phyloP scores from a whole-genome alignment of 768 basidiomycete species.

The Rubroboletus pulcherrimus region DNA sequence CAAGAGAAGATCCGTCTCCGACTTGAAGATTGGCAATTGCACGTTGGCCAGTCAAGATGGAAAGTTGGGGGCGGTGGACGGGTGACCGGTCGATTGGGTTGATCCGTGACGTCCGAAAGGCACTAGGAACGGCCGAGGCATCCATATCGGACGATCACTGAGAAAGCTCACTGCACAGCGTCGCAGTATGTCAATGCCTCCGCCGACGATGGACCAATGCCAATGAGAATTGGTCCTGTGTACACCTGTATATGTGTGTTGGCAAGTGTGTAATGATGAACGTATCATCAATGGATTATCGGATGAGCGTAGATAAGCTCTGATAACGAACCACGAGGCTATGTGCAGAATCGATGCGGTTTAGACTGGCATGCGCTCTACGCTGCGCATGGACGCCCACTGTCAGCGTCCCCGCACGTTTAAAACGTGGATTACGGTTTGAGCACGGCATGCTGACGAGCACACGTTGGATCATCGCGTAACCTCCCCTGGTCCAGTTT shows the following conservation, averaged over 20 bases:
- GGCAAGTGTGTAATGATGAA: background rate
- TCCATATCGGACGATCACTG: constrained; percentile 17
- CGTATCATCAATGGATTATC: background rate
- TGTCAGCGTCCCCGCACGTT: background rate
- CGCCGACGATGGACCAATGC: background rate
- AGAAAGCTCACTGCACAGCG: background rate
- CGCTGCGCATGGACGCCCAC: background rate
- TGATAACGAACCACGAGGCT: constrained; percentile 17
- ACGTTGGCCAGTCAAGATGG: background rate
- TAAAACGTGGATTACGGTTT: constrained; percentile 1
- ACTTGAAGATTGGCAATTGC: constrained; percentile 9
- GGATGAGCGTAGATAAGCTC: constrained; percentile 10
- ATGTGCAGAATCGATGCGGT: background rate
- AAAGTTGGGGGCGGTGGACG: background rate
- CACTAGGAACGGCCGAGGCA: background rate
- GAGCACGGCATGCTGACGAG: constrained; percentile 7
- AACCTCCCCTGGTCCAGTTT: background rate
- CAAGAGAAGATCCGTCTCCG: background rate
- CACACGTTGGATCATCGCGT: background rate
- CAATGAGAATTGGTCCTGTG: background rate
- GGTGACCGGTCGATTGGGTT: background rate
- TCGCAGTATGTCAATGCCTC: background rate
- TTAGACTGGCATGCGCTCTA: background rate
- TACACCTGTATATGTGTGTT: constrained; percentile 1
- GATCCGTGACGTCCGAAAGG: background rate